Conservation (phyloP, 192 early-diverging fungal species). For the Cetraspora pellucida region DNA sequence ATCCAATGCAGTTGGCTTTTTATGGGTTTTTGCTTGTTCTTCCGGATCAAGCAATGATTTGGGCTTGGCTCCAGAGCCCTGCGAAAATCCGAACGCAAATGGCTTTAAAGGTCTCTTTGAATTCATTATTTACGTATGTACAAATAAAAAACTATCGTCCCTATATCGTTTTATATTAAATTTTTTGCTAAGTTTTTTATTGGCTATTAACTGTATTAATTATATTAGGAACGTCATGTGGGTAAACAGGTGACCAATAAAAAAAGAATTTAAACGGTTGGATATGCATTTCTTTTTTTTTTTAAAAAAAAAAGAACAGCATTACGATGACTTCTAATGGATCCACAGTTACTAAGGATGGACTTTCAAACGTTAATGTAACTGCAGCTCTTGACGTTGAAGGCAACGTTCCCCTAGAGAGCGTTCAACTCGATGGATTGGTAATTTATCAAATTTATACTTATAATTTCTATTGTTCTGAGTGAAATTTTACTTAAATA, state of each 20-base stretch:
- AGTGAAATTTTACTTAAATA: neutral
- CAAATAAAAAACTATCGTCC: too few species aligned
- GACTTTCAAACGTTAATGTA: constrained; percentile 24
- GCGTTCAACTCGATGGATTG: constrained; percentile 76
- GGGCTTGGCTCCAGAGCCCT: constrained; percentile 32
- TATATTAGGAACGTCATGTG: too few species aligned
- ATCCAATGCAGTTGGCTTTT: constrained; percentile 26
- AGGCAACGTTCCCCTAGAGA: constrained; percentile 52
- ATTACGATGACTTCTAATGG: too few species aligned
- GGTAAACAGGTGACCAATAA: too few species aligned
- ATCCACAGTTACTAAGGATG: neutral
- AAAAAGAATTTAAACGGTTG: too few species aligned
- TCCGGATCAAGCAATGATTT: constrained; percentile 37
- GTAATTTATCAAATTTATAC: constrained; percentile 40
- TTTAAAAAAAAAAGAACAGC: too few species aligned
- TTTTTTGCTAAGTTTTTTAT: too few species aligned
- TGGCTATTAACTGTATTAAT: too few species aligned
- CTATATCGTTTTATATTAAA: too few species aligned
- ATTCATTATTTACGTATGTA: neutral
- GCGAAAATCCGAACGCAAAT: constrained; percentile 29
- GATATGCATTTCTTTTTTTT: too few species aligned
- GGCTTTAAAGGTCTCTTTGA: constrained; percentile 4
- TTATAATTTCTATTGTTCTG: neutral
- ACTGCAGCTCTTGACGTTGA: constrained; percentile 65
- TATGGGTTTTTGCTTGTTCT: constrained; percentile 32